A percentile compares a stretch with the other conserved stretches of the same genome.
Conservation (phyloP, 345 rosid genomes). For the Corchorus olitorius region DNA sequence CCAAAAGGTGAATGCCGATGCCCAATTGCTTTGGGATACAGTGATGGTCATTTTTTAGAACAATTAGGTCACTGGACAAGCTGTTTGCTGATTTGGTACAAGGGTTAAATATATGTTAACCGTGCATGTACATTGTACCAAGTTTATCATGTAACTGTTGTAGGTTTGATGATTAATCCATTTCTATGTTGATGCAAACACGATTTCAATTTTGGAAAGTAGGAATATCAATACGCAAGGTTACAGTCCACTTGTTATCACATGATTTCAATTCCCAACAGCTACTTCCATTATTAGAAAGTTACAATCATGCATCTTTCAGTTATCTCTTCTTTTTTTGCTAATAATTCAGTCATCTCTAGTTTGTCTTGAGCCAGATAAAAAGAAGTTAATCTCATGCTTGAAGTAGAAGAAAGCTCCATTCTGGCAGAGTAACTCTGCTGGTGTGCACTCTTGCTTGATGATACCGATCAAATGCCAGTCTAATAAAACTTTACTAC, state of each 20-base stretch:
- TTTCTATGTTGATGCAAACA: not conserved
- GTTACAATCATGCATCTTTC: too few species aligned
- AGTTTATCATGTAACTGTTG: not conserved
- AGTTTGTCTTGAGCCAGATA: too few species aligned
- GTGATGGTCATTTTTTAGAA: not conserved
- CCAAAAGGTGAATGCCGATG: constrained; percentile 36
- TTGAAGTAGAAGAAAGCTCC: not conserved
- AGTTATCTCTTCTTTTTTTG: too few species aligned
- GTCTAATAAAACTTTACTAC: not conserved
- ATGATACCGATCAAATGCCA: not conserved
- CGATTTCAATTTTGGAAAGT: not conserved
- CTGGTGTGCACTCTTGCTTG: not conserved
- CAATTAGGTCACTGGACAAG: not conserved
- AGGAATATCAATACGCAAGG: too few species aligned
- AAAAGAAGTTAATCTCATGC: too few species aligned
- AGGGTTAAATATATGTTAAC: not conserved
- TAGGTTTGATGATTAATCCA: not conserved
- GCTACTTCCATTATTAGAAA: too few species aligned
- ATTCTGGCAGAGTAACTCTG: not conserved
- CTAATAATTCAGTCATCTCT: too few species aligned
- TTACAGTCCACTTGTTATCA: too few species aligned
- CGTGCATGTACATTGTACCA: not conserved
- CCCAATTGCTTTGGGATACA: constrained; percentile 1
- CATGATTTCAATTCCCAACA: too few species aligned
- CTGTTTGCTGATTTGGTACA: not conserved